Evolutionary conservation across 371 early-diverging fungal genomes (phyloP), one percentile per base, ranked within the genome.

Genomic region (Apophysomyces trapeziformis): DNA sequence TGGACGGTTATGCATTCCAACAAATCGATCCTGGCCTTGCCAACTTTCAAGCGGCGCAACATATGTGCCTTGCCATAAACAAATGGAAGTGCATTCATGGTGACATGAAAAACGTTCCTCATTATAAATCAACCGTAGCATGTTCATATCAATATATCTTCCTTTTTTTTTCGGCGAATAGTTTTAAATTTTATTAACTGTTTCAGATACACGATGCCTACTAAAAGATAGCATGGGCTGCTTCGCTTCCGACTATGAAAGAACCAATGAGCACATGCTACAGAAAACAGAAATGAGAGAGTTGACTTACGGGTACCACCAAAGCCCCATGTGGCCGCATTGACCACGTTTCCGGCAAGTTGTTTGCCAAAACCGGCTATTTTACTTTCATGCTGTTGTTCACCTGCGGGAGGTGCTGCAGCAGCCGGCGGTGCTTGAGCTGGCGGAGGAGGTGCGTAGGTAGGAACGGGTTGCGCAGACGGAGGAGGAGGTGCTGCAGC

Each of bases 301-400:
- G 16, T 57, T 32, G 14, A 73, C 74, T 70, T 77, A 77, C 77
- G 37, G 50, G 77, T 74, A n/a, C 68, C 75, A 70, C 80, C 80
- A n/a, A 80, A 80, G 12, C 80, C 80, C 72, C 72, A 76, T 11
- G 76, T 75, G 37, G 80, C 80, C 41, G 75, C 75, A 64, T 70
- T 76, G 13, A 66, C 73, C 11, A 75, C 67, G 59, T 76, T 70
- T 6, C 68, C 68, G n/a, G 60, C 72, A 59, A 77, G 13, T 18
- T 72, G 66, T 26, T 69, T 71, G n/a, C 65, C 70, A 41, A 72
- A 67, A 13, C 60, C 63, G 7, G 72, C 9, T 7, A 63, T 8
- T 41, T 74, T 70, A 21, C 66, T 68, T 45, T 72, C 71, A 57
- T 65, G 70, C 21, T 67, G 64, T 6, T 16, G 71, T 58, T 43